Conservation (phyloP, 2,329 filamentous ascomycete species). For the Arthrobotrys entomopaga region DNA sequence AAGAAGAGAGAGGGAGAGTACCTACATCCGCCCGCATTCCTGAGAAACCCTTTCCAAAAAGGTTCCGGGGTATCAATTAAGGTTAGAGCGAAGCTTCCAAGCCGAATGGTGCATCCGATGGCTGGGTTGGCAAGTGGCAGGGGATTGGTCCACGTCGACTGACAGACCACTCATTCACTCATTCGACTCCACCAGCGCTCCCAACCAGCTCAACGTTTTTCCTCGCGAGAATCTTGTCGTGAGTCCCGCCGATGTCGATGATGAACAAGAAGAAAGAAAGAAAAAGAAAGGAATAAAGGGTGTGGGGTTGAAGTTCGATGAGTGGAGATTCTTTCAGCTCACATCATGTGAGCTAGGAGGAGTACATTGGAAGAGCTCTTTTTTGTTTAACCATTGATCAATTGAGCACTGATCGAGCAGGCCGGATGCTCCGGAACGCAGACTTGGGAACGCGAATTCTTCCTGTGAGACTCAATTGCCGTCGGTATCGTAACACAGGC, state of each 20-base stretch:
- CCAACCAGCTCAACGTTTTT: slow-evolving; percentile 14
- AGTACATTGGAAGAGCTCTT: too few relatives aligned
- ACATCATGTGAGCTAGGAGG: too few relatives aligned
- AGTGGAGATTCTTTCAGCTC: too few relatives aligned
- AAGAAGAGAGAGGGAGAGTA: slow-evolving; percentile 10
- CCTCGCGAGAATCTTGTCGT: not conserved
- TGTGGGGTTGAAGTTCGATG: slow-evolving; percentile 32
- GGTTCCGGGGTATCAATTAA: slow-evolving; percentile 53
- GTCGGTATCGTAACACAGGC: too few relatives aligned
- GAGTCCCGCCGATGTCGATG: not conserved
- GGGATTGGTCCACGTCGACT: slow-evolving; percentile 55
- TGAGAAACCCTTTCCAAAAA: slow-evolving; percentile 22
- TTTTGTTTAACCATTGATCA: too few relatives aligned
- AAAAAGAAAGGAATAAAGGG: slow-evolving; percentile 6
- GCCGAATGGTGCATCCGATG: slow-evolving; percentile 41
- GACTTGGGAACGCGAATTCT: too few relatives aligned
- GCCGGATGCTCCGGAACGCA: too few relatives aligned
- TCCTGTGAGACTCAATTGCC: too few relatives aligned
- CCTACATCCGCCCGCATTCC: slow-evolving; percentile 28
- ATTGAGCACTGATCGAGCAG: too few relatives aligned
- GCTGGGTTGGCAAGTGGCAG: slow-evolving; percentile 32
- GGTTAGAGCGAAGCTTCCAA: slow-evolving; percentile 52
- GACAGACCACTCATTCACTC: slow-evolving; percentile 16
- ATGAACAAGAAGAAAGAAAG: too few relatives aligned
- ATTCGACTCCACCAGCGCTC: too few relatives aligned